These are phyloP conservation scores for Diutina mesorugosa DNA, from an alignment of 1,139 yeast species.

Conservation along the genomic window DNA sequence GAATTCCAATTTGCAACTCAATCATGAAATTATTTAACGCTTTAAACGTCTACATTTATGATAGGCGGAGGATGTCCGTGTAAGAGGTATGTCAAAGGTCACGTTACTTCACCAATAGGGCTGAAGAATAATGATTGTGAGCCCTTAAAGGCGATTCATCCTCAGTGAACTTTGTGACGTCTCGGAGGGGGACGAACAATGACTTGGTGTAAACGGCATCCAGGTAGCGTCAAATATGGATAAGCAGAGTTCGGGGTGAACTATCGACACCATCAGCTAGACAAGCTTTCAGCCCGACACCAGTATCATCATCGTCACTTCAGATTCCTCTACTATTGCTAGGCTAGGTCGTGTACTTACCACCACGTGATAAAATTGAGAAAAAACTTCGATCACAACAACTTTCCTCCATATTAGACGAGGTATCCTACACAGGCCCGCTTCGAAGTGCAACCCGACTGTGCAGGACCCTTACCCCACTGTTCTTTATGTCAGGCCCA, in stretches of 20 bases:
- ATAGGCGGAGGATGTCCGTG: too few species aligned
- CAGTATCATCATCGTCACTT: too few species aligned
- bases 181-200: background rate
- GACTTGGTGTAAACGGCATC: background rate
- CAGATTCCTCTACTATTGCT: background rate
- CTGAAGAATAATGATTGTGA: background rate
- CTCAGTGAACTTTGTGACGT: background rate
- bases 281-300: too few species aligned
- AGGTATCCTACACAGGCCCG: background rate
- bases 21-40: too few species aligned
- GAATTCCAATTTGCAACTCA: background rate
- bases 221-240: too few species aligned
- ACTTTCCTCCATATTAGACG: background rate
- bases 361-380: background rate
- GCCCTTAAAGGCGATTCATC: background rate
- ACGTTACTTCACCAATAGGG: too few species aligned
- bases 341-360: background rate
- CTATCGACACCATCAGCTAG: too few species aligned
- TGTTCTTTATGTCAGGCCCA: conserved; percentile 12
- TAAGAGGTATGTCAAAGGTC: too few species aligned
- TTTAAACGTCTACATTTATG: too few species aligned
- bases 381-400: background rate
- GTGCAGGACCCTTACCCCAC: conserved; percentile 1
- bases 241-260: too few species aligned
- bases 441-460: background rate